Percentiles rank a stretch among this genome's conserved stretches.
phyloP scores from a whole-genome alignment of 192 early-diverging fungal species.

The Funneliformis mosseae region DNA sequence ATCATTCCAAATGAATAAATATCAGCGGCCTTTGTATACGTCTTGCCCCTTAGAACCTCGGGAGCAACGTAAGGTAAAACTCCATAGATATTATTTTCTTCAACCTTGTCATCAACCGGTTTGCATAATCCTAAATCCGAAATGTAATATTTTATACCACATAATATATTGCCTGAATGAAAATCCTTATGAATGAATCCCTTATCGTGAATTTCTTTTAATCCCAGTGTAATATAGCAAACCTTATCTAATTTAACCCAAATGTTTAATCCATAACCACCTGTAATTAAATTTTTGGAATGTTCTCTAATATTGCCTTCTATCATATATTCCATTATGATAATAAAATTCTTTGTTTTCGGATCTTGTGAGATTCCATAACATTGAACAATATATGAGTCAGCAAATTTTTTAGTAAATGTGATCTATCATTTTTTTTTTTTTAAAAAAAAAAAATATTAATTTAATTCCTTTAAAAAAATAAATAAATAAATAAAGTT shows the following conservation, averaged over 20 bases:
- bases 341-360: conserved; percentile 8
- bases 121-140: conserved; percentile 4
- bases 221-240: background rate
- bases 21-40: conserved; percentile 1
- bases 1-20: conserved; percentile 19
- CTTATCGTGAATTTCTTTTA: conserved; percentile 2
- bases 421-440: no score
- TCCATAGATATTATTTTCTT: conserved; percentile 9
- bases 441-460: background rate
- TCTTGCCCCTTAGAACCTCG: background rate
- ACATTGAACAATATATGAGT: background rate
- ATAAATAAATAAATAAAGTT: background rate
- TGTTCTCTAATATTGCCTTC: background rate
- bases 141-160: background rate
- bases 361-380: conserved; percentile 18
- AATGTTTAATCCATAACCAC: background rate
- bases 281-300: conserved; percentile 6
- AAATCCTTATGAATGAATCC: conserved; percentile 17
- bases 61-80: conserved; percentile 21
- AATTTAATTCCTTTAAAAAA: background rate
- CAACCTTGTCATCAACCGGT: background rate
- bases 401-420: no score
- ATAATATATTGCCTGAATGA: conserved; percentile 1
- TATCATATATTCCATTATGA: background rate
- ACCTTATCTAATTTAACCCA: background rate